Evolutionary conservation across 1,139 yeast genomes (phyloP), one percentile per base, ranked within the genome.

Genomic region (Lodderomyces metapsilosis): DNA sequence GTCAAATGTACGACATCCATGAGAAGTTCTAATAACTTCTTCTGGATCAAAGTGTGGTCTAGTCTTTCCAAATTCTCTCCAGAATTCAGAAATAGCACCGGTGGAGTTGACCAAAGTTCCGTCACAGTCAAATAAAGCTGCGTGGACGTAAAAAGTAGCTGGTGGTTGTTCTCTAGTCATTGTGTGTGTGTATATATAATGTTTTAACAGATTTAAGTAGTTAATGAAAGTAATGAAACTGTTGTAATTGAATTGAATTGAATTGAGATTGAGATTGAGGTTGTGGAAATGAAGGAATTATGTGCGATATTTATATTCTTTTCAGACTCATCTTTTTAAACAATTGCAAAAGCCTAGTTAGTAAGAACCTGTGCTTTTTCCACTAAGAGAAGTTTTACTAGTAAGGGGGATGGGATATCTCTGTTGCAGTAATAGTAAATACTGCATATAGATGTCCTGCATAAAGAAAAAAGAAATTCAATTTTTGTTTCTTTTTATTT

Each of bases 81-180:
- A 86, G 69, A 86, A 82, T 57, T 80, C 84, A 59, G 87, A 88
- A 51, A 87, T 84, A 45, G 94, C 88, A 45, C 82, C 83, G 47
- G 91, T 86, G 32, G 95, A 84, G 59, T 84, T 80, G 59, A 87
- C 87, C 57, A 87, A 72, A 33, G 95, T 87, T 42, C 95, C 95
- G 59, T 87, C 95, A 43, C 89, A 80, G 62, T 87, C 95, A 61
- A 87, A 86, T 51, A 85, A 76, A 51, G 72, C 77, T 51, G 76
- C 76, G 57, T 71, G 60, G 50, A 70, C 70, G 62, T 67, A 62
- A 48, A 72, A 72, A 49, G 64, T 58, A 53, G 76, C 76, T 43
- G 76, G 76, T 64, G 68, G 69, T 58, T 68, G 67, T 44, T 48
- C 50, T 40, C 50, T 45, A 20, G 62, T 58, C 62, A 58, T 58